These are phyloP conservation scores for Datisca glomerata DNA, from an alignment of 306 rosid species.

Conservation along the genomic window DNA sequence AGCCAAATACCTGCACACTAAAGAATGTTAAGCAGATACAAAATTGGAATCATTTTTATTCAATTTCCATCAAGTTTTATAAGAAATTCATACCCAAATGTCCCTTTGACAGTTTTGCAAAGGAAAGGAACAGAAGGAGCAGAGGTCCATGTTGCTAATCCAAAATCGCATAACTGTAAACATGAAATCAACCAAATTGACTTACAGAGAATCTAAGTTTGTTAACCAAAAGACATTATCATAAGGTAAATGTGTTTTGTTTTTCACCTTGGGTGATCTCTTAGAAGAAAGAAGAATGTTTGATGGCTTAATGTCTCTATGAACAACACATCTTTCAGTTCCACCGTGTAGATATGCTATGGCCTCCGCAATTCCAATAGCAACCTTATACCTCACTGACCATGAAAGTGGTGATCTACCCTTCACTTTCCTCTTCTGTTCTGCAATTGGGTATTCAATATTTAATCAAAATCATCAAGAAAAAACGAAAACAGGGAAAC, in stretches of 20 bases:
- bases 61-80: too few species aligned
- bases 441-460: conserved; percentile 37
- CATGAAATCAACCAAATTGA: conserved; percentile 8
- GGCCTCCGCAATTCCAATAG: conserved; percentile 71
- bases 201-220: too few species aligned
- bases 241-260: too few species aligned
- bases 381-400: conserved; percentile 87
- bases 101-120: conserved; percentile 93
- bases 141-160: conserved; percentile 96
- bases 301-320: conserved; percentile 82
- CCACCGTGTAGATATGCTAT: conserved; percentile 66
- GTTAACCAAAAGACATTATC: too few species aligned
- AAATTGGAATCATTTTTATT: too few species aligned
- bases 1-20: conserved; percentile 61
- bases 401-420: conserved; percentile 43
- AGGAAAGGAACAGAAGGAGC: conserved; percentile 95
- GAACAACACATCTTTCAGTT: conserved; percentile 88
- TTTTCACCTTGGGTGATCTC: conserved; percentile 64
- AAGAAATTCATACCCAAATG: conserved; percentile 67
- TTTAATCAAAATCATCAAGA: too few species aligned
- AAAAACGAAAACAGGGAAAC: too few species aligned
- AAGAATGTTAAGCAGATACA: too few species aligned
- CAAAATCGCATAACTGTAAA: conserved; percentile 73
- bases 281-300: conserved; percentile 91
- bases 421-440: conserved; percentile 43